Base-by-base conservation (phyloP, 371 early-diverging fungal species). In the Coemansia sp. region DNA sequence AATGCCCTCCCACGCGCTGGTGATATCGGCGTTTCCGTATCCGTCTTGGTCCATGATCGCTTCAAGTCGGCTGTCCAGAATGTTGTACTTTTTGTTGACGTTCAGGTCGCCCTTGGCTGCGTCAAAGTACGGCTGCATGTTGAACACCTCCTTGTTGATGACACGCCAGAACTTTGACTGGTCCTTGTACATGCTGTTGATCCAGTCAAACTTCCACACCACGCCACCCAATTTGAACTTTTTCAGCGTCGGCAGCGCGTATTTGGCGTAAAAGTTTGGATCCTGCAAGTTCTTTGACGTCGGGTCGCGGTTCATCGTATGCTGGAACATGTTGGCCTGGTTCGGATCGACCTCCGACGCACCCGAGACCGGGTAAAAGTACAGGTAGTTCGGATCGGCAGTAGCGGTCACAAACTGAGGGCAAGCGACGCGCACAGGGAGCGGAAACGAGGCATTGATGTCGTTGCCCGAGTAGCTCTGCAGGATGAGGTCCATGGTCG, bases 361-460 rank as follows among this genome's bases (percentile, higher is more conserved):
- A 4, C 93, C 93, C 78, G 93, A 93, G 9, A 96, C 80, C 47
- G 91, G 62, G 58, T 74, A 70, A 34, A 47, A 45, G 20, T 62
- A 62, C 51, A 14, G 52, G 62, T 73, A 69, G 62, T 67, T 53
- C 2, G 60, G 84, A 58, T 47, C 79, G 42, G 6, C 76, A 72
- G 47, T 53, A 4, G 14, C 57, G 9, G 65, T 61, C 0, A 85
- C 81, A 2, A 87, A 62, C 2, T 83, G 81, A 13, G 80, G 68
- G 42, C 87, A 87, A 9, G 80, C 86, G 4, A 75, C 66, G 1
- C 82, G 74, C 8, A 82, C 62, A 1, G 83, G 82, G 10, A 84
- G 76, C 11, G 87, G 87, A 52, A 87, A 86, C 2, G 83, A 81
- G n/a, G 79, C 77, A 20, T 83, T 83, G 32, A 82, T 40, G 55